Evolutionary conservation across 768 basidiomycete genomes (phyloP).

Genomic region (Leccinum imitatum): DNA sequence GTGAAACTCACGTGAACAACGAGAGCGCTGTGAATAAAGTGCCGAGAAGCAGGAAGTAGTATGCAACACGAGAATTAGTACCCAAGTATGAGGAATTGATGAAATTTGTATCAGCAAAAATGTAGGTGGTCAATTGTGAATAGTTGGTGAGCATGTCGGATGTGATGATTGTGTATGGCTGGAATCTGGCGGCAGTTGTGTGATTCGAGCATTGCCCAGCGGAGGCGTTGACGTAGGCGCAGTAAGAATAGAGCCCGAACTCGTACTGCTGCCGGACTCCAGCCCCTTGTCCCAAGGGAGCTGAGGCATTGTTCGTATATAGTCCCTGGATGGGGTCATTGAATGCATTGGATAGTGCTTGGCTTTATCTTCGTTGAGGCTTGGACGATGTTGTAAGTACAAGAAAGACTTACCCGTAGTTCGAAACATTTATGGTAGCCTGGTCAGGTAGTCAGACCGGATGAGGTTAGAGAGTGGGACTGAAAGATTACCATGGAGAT

Average conservation of each 20-base stretch:
- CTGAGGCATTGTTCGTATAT: slow-evolving; percentile 64
- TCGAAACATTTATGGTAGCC: slow-evolving; percentile 69
- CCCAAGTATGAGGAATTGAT: slow-evolving; percentile 62
- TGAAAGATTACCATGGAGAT: slow-evolving; percentile 64
- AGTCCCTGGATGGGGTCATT: slow-evolving; percentile 60
- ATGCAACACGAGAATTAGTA: slow-evolving; percentile 63
- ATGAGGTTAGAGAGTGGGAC: slow-evolving; percentile 1
- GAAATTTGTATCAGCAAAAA: slow-evolving; percentile 56
- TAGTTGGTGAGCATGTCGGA: slow-evolving; percentile 70
- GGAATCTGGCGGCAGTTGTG: slow-evolving; percentile 56
- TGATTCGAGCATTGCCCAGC: slow-evolving; percentile 65
- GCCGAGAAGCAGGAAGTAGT: slow-evolving; percentile 73
- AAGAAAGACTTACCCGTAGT: slow-evolving; percentile 55
- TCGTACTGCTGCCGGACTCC: slow-evolving; percentile 73
- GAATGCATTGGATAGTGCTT: slow-evolving; percentile 48
- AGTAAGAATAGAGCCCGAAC: slow-evolving; percentile 82
- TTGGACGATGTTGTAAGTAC: not conserved
- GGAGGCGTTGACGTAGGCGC: slow-evolving; percentile 62
- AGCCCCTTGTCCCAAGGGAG: slow-evolving; percentile 51
- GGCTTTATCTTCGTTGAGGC: slow-evolving; percentile 34
- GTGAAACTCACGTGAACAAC: slow-evolving; percentile 56
- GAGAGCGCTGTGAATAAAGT: slow-evolving; percentile 66
- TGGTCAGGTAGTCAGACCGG: slow-evolving; percentile 32
- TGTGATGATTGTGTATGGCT: slow-evolving; percentile 62
- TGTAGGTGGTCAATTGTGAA: slow-evolving; percentile 48